Evolutionary conservation across 495 filamentous ascomycete species (phyloP), one percentile per base, ranked within the genome.

Genomic region (Penicillium paxilli): DNA sequence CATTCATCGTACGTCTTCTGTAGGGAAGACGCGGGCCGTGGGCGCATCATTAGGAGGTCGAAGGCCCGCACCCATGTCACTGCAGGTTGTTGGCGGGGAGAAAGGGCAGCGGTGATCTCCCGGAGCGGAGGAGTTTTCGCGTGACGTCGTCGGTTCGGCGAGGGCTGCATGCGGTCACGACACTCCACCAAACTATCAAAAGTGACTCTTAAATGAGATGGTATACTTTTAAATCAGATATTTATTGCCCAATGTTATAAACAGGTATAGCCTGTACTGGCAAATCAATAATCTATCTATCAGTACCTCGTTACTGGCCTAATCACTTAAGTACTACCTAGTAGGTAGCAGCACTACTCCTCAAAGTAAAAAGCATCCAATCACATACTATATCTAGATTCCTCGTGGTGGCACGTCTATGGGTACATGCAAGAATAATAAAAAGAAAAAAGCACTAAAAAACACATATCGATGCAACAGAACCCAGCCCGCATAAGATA

Each of bases 1-100:
- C 89, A 91, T 64, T 97, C 91, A 76, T 98, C 92, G 74, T 97
- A 97, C 51, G 91, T 96, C 81, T 96, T 97, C 78, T 98, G 94
- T 69, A 97, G 79, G 49, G 86, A 85, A 68, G 91, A 87, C 64
- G 84, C 78, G 57, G 83, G 81, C 66, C 87, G 90, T 77, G 82
- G 87, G 75, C 89, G 88, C 83, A 93, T 89, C 88, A 89, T 91
- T 66, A 61, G 50, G 23, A 57, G 48, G 60, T 50, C 42, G 40
- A 44, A 60, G 41, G 63, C 62, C 62, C 57, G 62, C 54, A 57
- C 62, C 63, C 66, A 66, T 67, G 55, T 61, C 67, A 71, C 50
- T 40, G 52, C 42, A 49, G 46, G 46, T 55, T 59, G 49, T 58
- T 48, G 53, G 52, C 40, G 54, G 44, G 60, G 56, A 52, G 58